Conservation (phyloP, 2,329 filamentous ascomycete species). For the Macrophomina phaseolina region DNA sequence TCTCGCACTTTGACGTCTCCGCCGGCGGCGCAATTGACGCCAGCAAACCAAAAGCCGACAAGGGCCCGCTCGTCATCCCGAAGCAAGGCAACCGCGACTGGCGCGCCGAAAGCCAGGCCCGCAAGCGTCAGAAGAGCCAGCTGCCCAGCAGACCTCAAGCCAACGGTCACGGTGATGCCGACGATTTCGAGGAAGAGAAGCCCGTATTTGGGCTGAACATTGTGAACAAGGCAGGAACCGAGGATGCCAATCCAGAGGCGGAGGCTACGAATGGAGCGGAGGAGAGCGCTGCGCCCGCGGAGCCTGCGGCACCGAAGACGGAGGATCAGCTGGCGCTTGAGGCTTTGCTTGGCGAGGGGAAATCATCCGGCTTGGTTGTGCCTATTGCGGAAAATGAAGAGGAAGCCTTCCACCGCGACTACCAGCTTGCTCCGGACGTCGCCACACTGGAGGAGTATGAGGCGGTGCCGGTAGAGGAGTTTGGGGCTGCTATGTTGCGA, state of each 20-base stretch:
- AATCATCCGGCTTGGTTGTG: slow-evolving; percentile 46
- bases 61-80: slow-evolving; percentile 62
- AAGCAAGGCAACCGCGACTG: slow-evolving; percentile 66
- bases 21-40: slow-evolving; percentile 56
- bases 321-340: slow-evolving; percentile 64
- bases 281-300: slow-evolving; percentile 26
- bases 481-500: slow-evolving; percentile 85
- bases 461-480: slow-evolving; percentile 90
- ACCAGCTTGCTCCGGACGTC: slow-evolving; percentile 73
- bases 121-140: slow-evolving; percentile 59
- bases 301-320: slow-evolving; percentile 44
- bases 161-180: slow-evolving; percentile 41
- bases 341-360: slow-evolving; percentile 50
- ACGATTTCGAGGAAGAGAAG: slow-evolving; percentile 50
- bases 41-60: slow-evolving; percentile 40
- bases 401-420: slow-evolving; percentile 73
- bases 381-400: slow-evolving; percentile 59
- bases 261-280: slow-evolving; percentile 34
- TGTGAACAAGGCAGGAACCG: slow-evolving; percentile 41
- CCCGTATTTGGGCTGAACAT: slow-evolving; percentile 61
- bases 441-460: slow-evolving; percentile 85
- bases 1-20: slow-evolving; percentile 61
- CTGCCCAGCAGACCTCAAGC: slow-evolving; percentile 60
- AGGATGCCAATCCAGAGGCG: slow-evolving; percentile 33
- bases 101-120: slow-evolving; percentile 56